These are phyloP conservation scores for Trematosphaeria pertusa DNA, from an alignment of 2,329 filamentous ascomycete genomes.

Conservation along the genomic window DNA sequence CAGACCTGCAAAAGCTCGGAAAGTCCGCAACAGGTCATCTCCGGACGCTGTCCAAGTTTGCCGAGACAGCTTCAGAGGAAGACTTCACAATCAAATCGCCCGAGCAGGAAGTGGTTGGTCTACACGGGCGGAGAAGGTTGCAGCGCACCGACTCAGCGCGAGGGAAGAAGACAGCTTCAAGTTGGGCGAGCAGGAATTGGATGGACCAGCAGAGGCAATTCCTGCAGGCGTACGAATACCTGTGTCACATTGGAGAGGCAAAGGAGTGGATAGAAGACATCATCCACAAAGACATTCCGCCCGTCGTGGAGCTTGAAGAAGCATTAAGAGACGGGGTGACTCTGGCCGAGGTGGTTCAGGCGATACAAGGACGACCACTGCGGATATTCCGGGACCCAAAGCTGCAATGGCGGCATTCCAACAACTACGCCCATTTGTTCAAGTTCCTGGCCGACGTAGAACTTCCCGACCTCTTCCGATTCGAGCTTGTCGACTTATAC, in stretches of 20 bases:
- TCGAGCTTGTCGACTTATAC: conserved; percentile 96
- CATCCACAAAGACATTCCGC: conserved; percentile 82
- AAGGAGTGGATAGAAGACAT: conserved; percentile 99
- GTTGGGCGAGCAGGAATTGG: conserved; percentile 88
- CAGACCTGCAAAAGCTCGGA: conserved; percentile 79
- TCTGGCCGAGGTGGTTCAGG: conserved; percentile 89
- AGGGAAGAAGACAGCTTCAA: conserved; percentile 60
- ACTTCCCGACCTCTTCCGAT: conserved; percentile 92
- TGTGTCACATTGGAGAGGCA: conserved; percentile 97
- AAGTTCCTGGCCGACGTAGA: conserved; percentile 90
- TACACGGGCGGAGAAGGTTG: conserved; percentile 82
- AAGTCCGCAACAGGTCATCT: conserved; percentile 91
- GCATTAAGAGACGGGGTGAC: conserved; percentile 92
- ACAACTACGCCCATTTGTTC: conserved; percentile 98
- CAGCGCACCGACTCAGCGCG: conserved; percentile 70
- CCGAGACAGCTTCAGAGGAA: conserved; percentile 75
- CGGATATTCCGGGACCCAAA: conserved; percentile 86
- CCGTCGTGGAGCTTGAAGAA: conserved; percentile 93
- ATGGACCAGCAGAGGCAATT: conserved; percentile 99
- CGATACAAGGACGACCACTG: conserved; percentile 75
- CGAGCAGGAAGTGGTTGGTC: conserved; percentile 84
- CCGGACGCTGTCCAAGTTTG: conserved; percentile 82
- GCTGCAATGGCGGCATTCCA: conserved; percentile 92
- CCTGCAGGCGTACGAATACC: conserved; percentile 94
- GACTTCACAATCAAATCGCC: conserved; percentile 81